These are phyloP conservation scores for Diplosphaera chodatii DNA, from an alignment of 139 green algal species.

Conservation along the genomic window DNA sequence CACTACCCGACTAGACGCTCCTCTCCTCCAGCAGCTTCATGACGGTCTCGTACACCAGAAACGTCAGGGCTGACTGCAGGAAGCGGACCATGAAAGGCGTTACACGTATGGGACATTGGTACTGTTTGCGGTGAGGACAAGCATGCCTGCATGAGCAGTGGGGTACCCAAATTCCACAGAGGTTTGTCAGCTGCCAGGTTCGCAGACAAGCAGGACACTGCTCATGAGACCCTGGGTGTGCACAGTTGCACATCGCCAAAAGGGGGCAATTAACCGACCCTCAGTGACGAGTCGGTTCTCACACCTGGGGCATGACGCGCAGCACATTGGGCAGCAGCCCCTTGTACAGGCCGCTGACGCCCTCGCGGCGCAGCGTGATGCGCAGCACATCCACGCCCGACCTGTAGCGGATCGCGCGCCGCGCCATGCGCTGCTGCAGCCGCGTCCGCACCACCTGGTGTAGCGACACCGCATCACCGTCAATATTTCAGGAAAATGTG, in stretches of 20 bases:
- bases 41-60: constrained; percentile 70
- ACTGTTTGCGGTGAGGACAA: not conserved
- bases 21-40: constrained; percentile 39
- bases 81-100: not conserved
- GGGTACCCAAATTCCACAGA: too few relatives aligned
- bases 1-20: too few relatives aligned
- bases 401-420: not conserved
- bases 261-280: too few relatives aligned
- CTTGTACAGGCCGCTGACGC: constrained; percentile 62
- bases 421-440: constrained; percentile 80
- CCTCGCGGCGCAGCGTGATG: constrained; percentile 44
- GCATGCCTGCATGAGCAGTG: too few relatives aligned
- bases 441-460: constrained; percentile 69
- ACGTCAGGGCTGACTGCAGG: constrained; percentile 53
- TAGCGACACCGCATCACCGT: not conserved
- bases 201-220: too few relatives aligned
- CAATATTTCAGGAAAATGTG: constrained; percentile 10
- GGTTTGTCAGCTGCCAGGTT: too few relatives aligned
- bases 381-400: constrained; percentile 40
- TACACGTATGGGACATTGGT: not conserved
- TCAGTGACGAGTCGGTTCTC: too few relatives aligned
- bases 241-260: too few relatives aligned
- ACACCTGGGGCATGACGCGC: constrained; percentile 56
- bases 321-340: constrained; percentile 68
- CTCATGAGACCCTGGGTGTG: too few relatives aligned